Evolutionary conservation across 2,329 filamentous ascomycete species (phyloP).

Genomic region (Cucurbitaria berberidis): DNA sequence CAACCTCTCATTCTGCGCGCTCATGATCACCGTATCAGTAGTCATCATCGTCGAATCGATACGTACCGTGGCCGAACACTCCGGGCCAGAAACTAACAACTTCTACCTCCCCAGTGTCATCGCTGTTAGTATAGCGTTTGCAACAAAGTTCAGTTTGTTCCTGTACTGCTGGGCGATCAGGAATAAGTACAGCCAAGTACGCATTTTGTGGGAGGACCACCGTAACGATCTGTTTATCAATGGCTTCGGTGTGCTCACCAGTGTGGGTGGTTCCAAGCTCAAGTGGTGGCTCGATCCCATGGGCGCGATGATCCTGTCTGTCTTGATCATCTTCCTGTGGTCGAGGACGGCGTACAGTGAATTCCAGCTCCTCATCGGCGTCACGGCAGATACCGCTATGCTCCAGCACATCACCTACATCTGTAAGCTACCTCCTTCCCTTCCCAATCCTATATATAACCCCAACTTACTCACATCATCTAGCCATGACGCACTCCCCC

Average conservation of each 20-base stretch:
- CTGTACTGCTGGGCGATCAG: slow-evolving; percentile 91
- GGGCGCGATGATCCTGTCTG: slow-evolving; percentile 83
- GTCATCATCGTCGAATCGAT: slow-evolving; percentile 90
- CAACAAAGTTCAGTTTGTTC: slow-evolving; percentile 82
- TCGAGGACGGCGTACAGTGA: slow-evolving; percentile 83
- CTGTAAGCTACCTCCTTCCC: slow-evolving; percentile 55
- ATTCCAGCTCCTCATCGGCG: slow-evolving; percentile 89
- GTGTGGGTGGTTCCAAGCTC: slow-evolving; percentile 86
- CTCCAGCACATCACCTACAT: slow-evolving; percentile 97
- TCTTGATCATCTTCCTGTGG: slow-evolving; percentile 82
- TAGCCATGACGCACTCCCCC: slow-evolving; percentile 82
- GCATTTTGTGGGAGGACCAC: slow-evolving; percentile 95
- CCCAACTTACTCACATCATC: not conserved
- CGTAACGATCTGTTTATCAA: slow-evolving; percentile 98
- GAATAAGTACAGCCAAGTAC: slow-evolving; percentile 88
- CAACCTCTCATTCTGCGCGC: slow-evolving; percentile 94
- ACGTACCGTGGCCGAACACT: slow-evolving; percentile 66
- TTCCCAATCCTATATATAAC: not conserved
- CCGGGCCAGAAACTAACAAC: slow-evolving; percentile 57
- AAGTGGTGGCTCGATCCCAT: slow-evolving; percentile 94
- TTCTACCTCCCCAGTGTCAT: slow-evolving; percentile 87
- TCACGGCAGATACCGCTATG: slow-evolving; percentile 81
- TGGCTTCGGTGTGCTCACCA: slow-evolving; percentile 88
- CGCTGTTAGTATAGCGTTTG: slow-evolving; percentile 82
- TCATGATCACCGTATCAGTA: slow-evolving; percentile 91